These are phyloP conservation scores for Cyberlindnera lachancei DNA, from an alignment of 805 yeast species.

Conservation along the genomic window DNA sequence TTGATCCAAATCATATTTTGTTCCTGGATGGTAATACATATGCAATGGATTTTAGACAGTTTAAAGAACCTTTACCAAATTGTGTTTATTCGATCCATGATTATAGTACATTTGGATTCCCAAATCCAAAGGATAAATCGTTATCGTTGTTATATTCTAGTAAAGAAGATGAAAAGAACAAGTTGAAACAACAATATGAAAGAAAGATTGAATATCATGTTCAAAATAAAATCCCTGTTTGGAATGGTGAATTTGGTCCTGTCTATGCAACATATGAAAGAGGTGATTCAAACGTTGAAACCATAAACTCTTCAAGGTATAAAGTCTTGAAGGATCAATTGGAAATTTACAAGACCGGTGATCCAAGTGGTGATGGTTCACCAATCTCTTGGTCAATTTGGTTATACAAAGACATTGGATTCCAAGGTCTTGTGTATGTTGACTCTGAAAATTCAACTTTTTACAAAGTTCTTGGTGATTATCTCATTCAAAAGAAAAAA, in stretches of 20 bases:
- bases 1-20: constrained; percentile 40
- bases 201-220: constrained; percentile 38
- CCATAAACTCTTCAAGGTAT: constrained; percentile 30
- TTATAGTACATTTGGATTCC: constrained; percentile 39
- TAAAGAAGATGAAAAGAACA: constrained; percentile 27
- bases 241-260: constrained; percentile 51
- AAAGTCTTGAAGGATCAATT: constrained; percentile 38
- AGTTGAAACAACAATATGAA: constrained; percentile 31
- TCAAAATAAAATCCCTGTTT: constrained; percentile 36
- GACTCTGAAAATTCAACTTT: constrained; percentile 37
- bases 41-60: constrained; percentile 40
- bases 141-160: constrained; percentile 32
- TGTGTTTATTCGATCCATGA: constrained; percentile 47
- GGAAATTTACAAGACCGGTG: constrained; percentile 35
- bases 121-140: constrained; percentile 26
- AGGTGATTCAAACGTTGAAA: constrained; percentile 33
- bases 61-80: constrained; percentile 35
- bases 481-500: constrained; percentile 35
- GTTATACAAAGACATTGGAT: constrained; percentile 47
- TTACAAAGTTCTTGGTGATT: constrained; percentile 34
- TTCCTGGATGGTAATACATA: constrained; percentile 44
- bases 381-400: constrained; percentile 46
- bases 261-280: constrained; percentile 37
- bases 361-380: constrained; percentile 38
- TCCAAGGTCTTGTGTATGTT: constrained; percentile 41